phyloP scores from a whole-genome alignment of 371 early-diverging fungal species.

The Phascolomyces articulosus region DNA sequence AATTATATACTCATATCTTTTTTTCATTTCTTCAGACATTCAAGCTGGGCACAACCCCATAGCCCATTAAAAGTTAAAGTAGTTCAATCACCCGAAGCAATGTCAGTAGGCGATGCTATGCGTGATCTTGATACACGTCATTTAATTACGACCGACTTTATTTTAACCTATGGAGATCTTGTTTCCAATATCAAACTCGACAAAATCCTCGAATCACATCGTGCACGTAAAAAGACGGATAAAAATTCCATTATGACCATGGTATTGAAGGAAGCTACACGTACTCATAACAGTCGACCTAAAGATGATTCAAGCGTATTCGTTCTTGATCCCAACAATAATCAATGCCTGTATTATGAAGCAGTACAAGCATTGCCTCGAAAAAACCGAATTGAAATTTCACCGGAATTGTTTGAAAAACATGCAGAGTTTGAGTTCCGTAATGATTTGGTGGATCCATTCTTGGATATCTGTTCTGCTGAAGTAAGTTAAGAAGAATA shows the following conservation, averaged over 20 bases:
- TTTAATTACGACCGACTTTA: slow-evolving; percentile 85
- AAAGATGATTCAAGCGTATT: slow-evolving; percentile 83
- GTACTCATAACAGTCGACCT: slow-evolving; percentile 58
- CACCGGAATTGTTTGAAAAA: slow-evolving; percentile 66
- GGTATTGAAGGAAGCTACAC: slow-evolving; percentile 74
- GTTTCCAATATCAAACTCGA: slow-evolving; percentile 89
- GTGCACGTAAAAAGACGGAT: slow-evolving; percentile 70
- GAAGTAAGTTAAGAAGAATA: slow-evolving; percentile 53
- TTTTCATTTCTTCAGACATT: too few species aligned
- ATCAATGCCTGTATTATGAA: slow-evolving; percentile 85
- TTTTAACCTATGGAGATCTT: slow-evolving; percentile 90
- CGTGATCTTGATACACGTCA: slow-evolving; percentile 88
- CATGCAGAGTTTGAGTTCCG: slow-evolving; percentile 77
- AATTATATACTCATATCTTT: too few species aligned
- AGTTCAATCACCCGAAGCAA: slow-evolving; percentile 76
- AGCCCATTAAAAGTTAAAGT: slow-evolving; percentile 73
- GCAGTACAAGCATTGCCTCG: slow-evolving; percentile 69
- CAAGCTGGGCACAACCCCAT: slow-evolving; percentile 69
- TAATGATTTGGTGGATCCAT: slow-evolving; percentile 92
- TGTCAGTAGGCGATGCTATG: slow-evolving; percentile 93
- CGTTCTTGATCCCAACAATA: slow-evolving; percentile 75
- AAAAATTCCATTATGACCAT: slow-evolving; percentile 95
- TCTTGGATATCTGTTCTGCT: slow-evolving; percentile 90
- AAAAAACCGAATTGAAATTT: slow-evolving; percentile 61
- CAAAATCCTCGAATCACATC: slow-evolving; percentile 77